Percentiles rank a stretch among this genome's conserved stretches.
phyloP scores from a whole-genome alignment of 2,329 filamentous ascomycete genomes.

The Colletotrichum siamense region DNA sequence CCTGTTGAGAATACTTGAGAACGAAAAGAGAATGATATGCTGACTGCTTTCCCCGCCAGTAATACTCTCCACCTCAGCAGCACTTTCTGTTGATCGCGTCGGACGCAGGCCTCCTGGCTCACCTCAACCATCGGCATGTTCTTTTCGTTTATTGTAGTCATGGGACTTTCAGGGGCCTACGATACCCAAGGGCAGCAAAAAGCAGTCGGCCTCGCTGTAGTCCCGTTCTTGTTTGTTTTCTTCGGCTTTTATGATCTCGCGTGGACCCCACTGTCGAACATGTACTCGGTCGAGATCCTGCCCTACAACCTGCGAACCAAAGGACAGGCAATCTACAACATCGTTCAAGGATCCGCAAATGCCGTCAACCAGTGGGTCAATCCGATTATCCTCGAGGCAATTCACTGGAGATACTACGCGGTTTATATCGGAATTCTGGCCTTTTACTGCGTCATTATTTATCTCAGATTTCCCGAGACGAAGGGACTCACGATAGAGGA shows the following conservation, averaged over 20 bases:
- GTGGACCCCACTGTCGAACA: slow-evolving; percentile 36
- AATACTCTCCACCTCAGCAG: background rate
- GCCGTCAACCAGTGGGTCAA: slow-evolving; percentile 44
- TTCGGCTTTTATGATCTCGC: slow-evolving; percentile 41
- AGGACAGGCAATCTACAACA: background rate
- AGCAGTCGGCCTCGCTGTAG: slow-evolving; percentile 29
- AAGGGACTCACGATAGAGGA: slow-evolving; percentile 34
- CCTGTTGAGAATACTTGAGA: too few species aligned
- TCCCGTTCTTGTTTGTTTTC: slow-evolving; percentile 42
- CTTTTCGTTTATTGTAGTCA: background rate
- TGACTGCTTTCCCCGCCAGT: background rate
- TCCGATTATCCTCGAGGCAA: slow-evolving; percentile 40
- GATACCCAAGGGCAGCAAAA: slow-evolving; percentile 3
- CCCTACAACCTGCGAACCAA: slow-evolving; percentile 21
- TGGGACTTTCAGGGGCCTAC: background rate
- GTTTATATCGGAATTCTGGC: slow-evolving; percentile 41
- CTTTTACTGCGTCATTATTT: slow-evolving; percentile 36
- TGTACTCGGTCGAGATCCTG: slow-evolving; percentile 32
- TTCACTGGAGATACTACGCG: slow-evolving; percentile 45
- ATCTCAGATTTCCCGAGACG: slow-evolving; percentile 40
- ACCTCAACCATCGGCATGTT: background rate
- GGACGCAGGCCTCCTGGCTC: background rate
- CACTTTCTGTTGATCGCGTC: background rate
- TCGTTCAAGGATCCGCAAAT: slow-evolving; percentile 20
- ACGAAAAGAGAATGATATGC: background rate